A percentile compares a stretch with the other conserved stretches of the same genome.
Evolutionary conservation across 495 filamentous ascomycete species (phyloP).

Genomic region (Hyaloscypha bicolor): DNA sequence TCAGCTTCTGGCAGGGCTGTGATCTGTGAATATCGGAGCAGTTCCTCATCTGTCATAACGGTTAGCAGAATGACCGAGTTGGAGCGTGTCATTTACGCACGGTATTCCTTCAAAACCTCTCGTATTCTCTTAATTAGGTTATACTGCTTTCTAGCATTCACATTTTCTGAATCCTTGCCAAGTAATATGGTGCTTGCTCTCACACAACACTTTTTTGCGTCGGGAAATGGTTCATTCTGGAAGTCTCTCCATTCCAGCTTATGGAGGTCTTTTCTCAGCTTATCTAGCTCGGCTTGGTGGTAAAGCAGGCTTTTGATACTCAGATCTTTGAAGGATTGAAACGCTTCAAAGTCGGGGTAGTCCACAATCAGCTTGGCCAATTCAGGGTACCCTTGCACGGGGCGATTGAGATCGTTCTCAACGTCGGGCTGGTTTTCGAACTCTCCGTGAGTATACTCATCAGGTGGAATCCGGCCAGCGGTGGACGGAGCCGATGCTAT

Average conservation of each 20-base stretch:
- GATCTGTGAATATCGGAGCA: constrained; percentile 25
- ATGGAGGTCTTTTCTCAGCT: constrained; percentile 9
- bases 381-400: background rate
- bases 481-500: background rate
- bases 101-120: constrained; percentile 24
- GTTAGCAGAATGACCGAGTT: no score
- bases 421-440: background rate
- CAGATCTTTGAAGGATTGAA: constrained; percentile 29
- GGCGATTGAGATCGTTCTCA: background rate
- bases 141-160: constrained; percentile 1
- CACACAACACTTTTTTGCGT: background rate
- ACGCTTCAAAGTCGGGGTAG: background rate
- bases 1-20: constrained; percentile 19
- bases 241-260: constrained; percentile 3
- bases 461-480: background rate
- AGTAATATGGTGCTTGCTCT: background rate
- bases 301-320: constrained; percentile 39
- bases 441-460: background rate
- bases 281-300: constrained; percentile 32
- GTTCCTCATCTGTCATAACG: constrained; percentile 18
- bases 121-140: background rate
- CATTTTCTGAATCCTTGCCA: background rate
- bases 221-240: background rate
- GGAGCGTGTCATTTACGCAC: constrained; percentile 3
- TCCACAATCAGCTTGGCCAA: background rate